A percentile compares a stretch with the other conserved stretches of the same genome.
Evolutionary conservation across 2,329 filamentous ascomycete species (phyloP).

Genomic region (Calonectria hongkongensis): DNA sequence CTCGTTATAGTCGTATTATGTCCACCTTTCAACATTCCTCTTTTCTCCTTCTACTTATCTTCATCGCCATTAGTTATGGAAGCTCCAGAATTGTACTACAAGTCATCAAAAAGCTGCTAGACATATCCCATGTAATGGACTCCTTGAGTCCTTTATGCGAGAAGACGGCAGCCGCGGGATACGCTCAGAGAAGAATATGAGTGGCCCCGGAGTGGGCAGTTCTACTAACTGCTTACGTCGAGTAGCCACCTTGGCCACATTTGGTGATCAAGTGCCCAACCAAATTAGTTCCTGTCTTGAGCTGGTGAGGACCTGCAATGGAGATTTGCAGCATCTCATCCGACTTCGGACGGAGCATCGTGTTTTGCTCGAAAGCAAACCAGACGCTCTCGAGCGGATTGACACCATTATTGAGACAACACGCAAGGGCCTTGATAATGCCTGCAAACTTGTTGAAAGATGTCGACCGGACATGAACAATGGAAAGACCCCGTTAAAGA

Average conservation of each 20-base stretch:
- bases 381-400: neutral
- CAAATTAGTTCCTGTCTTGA: slow-evolving; percentile 23
- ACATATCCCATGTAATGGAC: too few relatives aligned
- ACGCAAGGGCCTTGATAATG: neutral
- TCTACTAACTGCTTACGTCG: slow-evolving; percentile 13
- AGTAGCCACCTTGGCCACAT: slow-evolving; percentile 11
- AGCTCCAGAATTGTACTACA: too few relatives aligned
- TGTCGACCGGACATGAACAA: slow-evolving; percentile 15
- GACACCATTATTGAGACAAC: slow-evolving; percentile 29
- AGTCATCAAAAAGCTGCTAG: too few relatives aligned
- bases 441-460: slow-evolving; percentile 26
- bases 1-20: neutral
- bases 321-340: slow-evolving; percentile 33
- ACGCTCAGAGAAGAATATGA: neutral
- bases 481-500: slow-evolving; percentile 13
- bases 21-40: neutral
- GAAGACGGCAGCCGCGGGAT: neutral
- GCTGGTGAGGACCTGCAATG: slow-evolving; percentile 27
- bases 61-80: too few relatives aligned
- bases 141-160: neutral
- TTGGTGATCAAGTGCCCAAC: slow-evolving; percentile 27
- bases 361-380: neutral
- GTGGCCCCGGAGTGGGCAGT: neutral
- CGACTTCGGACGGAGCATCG: slow-evolving; percentile 22
- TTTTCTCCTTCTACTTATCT: neutral